These are phyloP conservation scores for Rhizopus arrhizus DNA, from an alignment of 371 early-diverging fungal genomes.

Conservation along the genomic window DNA sequence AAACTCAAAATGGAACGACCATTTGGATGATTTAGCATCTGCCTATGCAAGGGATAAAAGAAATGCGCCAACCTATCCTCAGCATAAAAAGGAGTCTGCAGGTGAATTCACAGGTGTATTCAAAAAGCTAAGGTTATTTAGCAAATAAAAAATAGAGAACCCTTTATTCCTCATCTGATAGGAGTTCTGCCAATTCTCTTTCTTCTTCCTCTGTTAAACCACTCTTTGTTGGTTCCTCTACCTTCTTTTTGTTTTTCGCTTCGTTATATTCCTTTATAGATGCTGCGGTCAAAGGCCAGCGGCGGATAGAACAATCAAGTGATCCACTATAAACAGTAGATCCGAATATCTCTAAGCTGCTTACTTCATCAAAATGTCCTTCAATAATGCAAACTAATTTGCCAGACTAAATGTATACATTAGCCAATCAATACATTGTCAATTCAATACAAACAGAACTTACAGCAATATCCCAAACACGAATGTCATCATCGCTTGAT, in stretches of 20 bases:
- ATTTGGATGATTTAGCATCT: conserved; percentile 37
- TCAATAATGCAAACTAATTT: conserved; percentile 65
- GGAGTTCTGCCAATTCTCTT: conserved; percentile 76
- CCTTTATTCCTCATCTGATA: conserved; percentile 41
- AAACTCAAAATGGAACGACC: conserved; percentile 47
- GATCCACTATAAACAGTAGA: conserved; percentile 71
- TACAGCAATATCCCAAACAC: conserved; percentile 83
- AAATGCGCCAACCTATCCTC: conserved; percentile 37
- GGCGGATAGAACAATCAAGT: conserved; percentile 76
- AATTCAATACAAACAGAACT: conserved; percentile 16
- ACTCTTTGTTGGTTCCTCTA: conserved; percentile 20
- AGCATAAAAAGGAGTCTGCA: conserved; percentile 18
- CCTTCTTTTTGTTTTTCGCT: conserved; percentile 20
- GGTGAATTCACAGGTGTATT: not conserved
- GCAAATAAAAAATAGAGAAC: conserved; percentile 1
- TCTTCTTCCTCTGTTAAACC: conserved; percentile 82
- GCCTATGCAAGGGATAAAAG: conserved; percentile 36
- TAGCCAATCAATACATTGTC: not conserved
- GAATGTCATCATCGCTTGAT: conserved; percentile 78
- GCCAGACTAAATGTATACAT: conserved; percentile 57
- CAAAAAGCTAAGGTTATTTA: not conserved
- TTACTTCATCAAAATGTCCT: conserved; percentile 84
- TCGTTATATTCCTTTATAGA: conserved; percentile 36
- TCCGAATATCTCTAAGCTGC: conserved; percentile 57
- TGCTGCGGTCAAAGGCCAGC: conserved; percentile 63